Evolutionary conservation across 148 eudicot species (phyloP).

Genomic region (Fagopyrum esculentum): DNA sequence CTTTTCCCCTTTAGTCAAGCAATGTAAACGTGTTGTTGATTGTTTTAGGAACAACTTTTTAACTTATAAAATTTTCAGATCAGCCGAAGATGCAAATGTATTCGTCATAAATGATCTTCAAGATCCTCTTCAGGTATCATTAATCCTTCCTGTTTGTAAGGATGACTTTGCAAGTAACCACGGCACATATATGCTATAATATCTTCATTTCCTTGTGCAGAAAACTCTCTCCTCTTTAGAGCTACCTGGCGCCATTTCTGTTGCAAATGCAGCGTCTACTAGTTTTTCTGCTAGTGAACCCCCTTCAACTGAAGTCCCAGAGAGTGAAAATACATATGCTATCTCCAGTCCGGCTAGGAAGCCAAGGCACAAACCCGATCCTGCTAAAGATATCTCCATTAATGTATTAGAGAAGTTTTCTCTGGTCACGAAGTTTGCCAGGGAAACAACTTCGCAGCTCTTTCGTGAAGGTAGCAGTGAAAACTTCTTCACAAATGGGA

Average conservation of each 20-base stretch:
- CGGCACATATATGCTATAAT: neutral
- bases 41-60: neutral
- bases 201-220: constrained; percentile 33
- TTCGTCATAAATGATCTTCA: constrained; percentile 82
- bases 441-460: constrained; percentile 92
- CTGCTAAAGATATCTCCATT: constrained; percentile 83
- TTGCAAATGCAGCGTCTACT: constrained; percentile 40
- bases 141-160: neutral
- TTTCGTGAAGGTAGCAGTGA: constrained; percentile 63
- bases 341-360: constrained; percentile 34
- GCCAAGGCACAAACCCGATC: constrained; percentile 73
- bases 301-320: constrained; percentile 29
- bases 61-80: constrained; percentile 37
- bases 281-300: constrained; percentile 34
- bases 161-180: neutral
- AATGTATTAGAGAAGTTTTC: constrained; percentile 95
- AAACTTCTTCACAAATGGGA: constrained; percentile 39
- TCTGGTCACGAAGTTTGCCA: constrained; percentile 93
- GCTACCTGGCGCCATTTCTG: constrained; percentile 71
- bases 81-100: constrained; percentile 88
- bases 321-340: constrained; percentile 29
- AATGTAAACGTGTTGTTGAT: neutral
- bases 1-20: neutral
- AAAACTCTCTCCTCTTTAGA: constrained; percentile 87
- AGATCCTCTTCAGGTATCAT: constrained; percentile 81